These are phyloP conservation scores for Isoetes taiwanensis DNA, from an alignment of 75 land plant genomes.

Conservation along the genomic window DNA sequence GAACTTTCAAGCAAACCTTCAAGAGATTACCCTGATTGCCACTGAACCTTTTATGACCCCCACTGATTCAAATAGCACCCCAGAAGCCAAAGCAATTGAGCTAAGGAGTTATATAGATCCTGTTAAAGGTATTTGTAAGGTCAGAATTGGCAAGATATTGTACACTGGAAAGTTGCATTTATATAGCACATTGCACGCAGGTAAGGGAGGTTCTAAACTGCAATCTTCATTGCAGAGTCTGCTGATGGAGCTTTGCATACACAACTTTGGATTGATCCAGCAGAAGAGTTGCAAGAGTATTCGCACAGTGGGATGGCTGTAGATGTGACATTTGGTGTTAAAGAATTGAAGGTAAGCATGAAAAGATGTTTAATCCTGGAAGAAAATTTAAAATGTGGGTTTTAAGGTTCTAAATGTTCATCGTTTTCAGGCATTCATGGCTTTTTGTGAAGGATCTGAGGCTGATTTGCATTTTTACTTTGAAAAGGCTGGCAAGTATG, in stretches of 20 bases:
- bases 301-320: slow-evolving; percentile 73
- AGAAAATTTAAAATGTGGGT: too few species aligned
- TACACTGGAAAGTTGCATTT: too few species aligned
- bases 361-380: too few species aligned
- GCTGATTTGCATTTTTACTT: slow-evolving; percentile 83
- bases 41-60: slow-evolving; percentile 47
- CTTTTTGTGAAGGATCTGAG: slow-evolving; percentile 92
- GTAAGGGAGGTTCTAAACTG: too few species aligned
- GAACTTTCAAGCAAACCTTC: slow-evolving; percentile 87
- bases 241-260: slow-evolving; percentile 76
- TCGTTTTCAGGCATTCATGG: slow-evolving; percentile 86
- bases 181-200: too few species aligned
- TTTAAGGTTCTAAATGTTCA: too few species aligned
- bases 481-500: slow-evolving; percentile 98
- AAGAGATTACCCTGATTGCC: slow-evolving; percentile 90
- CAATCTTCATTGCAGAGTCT: slow-evolving; percentile 32
- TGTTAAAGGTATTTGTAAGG: slow-evolving; percentile 49
- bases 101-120: slow-evolving; percentile 91
- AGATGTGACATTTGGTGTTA: slow-evolving; percentile 88
- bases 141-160: not conserved
- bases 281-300: slow-evolving; percentile 86
- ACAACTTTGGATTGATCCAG: slow-evolving; percentile 96
- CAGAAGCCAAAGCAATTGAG: slow-evolving; percentile 91
- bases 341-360: slow-evolving; percentile 92
- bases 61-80: slow-evolving; percentile 27